Percentiles rank a stretch among this genome's conserved stretches.
These are phyloP conservation scores for Diutina ranongensis DNA, from an alignment of 1,139 yeast genomes.

Conservation along the genomic window DNA sequence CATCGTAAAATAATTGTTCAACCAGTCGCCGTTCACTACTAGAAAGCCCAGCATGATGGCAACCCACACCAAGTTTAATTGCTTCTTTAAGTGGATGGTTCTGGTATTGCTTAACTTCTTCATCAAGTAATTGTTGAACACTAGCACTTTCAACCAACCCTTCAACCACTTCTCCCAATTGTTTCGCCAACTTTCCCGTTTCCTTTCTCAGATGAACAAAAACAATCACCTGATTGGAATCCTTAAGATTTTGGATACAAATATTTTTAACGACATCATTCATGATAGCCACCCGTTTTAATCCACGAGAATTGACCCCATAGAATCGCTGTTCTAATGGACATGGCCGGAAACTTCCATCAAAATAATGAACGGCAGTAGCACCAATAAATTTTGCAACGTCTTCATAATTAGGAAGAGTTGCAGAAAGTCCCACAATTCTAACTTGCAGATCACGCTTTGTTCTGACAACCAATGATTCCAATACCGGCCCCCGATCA, in stretches of 20 bases:
- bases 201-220: constrained; percentile 95
- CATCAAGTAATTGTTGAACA: not conserved
- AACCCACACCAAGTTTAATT: constrained; percentile 82
- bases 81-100: constrained; percentile 63
- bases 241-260: constrained; percentile 35
- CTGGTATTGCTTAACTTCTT: constrained; percentile 10
- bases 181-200: constrained; percentile 63
- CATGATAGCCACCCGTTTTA: not conserved
- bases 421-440: constrained; percentile 94
- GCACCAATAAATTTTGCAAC: constrained; percentile 95
- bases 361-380: constrained; percentile 89
- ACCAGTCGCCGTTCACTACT: constrained; percentile 83
- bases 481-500: constrained; percentile 97
- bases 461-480: constrained; percentile 91
- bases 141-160: not conserved
- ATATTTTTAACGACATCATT: not conserved
- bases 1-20: constrained; percentile 73
- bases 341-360: constrained; percentile 86
- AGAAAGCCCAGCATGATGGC: constrained; percentile 96
- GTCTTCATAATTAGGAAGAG: constrained; percentile 85
- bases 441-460: constrained; percentile 52
- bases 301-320: constrained; percentile 38
- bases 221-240: constrained; percentile 89
- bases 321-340: constrained; percentile 81
- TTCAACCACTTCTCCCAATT: not conserved